Evolutionary conservation across 768 basidiomycete genomes (phyloP).

Genomic region (Tulasnella sp.): DNA sequence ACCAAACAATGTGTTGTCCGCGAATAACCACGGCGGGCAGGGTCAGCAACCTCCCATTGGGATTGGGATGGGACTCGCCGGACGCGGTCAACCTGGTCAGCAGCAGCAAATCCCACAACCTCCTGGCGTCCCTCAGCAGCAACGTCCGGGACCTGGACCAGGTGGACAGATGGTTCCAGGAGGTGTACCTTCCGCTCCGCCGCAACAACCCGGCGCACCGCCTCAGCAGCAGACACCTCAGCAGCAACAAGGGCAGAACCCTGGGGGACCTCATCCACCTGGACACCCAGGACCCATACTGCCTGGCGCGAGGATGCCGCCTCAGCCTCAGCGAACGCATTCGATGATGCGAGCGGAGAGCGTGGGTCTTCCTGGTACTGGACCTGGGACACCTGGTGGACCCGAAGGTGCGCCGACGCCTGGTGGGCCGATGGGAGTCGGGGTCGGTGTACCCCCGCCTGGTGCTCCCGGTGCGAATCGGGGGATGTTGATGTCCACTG

Average conservation of each 20-base stretch:
- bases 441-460: neutral
- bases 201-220: neutral
- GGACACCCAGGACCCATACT: neutral
- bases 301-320: neutral
- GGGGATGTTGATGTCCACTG: neutral
- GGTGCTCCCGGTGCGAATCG: neutral
- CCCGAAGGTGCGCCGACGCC: neutral
- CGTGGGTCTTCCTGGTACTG: neutral
- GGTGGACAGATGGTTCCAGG: neutral
- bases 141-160: neutral
- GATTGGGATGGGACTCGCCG: neutral
- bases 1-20: neutral
- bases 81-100: neutral
- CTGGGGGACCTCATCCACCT: neutral
- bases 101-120: neutral
- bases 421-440: neutral
- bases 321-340: neutral
- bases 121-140: neutral
- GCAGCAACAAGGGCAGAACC: neutral
- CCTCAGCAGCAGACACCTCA: neutral
- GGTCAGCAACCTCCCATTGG: neutral
- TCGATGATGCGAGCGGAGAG: neutral
- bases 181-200: neutral
- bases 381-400: neutral
- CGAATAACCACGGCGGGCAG: neutral